Evolutionary conservation across 169 alveolate species (phyloP), one percentile per base, ranked within the genome.

Genomic region (Plasmodium billcollinsi): DNA sequence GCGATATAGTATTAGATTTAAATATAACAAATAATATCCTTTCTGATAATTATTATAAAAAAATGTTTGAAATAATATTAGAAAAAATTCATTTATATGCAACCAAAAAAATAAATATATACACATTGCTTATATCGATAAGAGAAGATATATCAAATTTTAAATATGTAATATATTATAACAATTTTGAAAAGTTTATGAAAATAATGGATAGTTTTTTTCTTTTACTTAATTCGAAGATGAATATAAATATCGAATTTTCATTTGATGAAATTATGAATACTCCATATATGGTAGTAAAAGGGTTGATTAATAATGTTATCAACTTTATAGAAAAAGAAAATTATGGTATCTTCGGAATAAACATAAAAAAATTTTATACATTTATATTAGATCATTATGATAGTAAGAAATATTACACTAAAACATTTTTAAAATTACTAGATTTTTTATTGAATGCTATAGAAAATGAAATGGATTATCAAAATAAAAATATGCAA

Each of bases 141-240:
- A 86, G 70, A 73, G 73, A 86, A 86, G 92, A 86, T 54, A 62
- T 86, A 63, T 58, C 63, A 72, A 70, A 72, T 59, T 86, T 86
- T 86, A 65, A 86, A 72, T 72, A 86, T 65, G 21, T 86, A 2
- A 71, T 86, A 50, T 70, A 71, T 73, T 86, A 71, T 20, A 67
- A 86, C 24, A 86, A 73, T 61, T 71, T 71, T 54, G 39, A 50
- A 52, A 39, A 62, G 26, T 86, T 86, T 71, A 26, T 73, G n/a
- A 72, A 73, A 49, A n/a, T 86, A 39, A 86, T 86, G 86, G 92
- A 86, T 72, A 24, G 20, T 3, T 73, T 86, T 43, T 20, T 86
- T 24, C 33, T 39, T 7, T 69, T 26, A 14, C 59, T 86, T 11
- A 72, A 73, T 20, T 45, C 88, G 6, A 67, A 83, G 20, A 61